Evolutionary conservation across 768 basidiomycete genomes (phyloP).

Genomic region (Pleurotus citrinopileatus): DNA sequence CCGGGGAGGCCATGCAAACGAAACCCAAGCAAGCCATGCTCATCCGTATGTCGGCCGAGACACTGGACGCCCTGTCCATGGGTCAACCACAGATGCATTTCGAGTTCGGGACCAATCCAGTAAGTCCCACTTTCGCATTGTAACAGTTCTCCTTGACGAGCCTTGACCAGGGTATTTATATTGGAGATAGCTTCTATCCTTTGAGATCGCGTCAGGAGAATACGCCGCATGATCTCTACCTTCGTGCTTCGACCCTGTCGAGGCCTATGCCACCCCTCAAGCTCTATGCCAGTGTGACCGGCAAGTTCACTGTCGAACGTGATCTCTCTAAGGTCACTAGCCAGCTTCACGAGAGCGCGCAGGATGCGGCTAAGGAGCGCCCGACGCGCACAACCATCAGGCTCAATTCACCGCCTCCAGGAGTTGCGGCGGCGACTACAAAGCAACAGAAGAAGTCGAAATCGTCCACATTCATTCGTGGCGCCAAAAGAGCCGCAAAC

Average conservation of each 20-base stretch:
- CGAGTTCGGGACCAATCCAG: slow-evolving; percentile 60
- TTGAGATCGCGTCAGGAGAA: slow-evolving; percentile 54
- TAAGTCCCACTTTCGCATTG: slow-evolving; percentile 28
- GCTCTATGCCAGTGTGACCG: slow-evolving; percentile 70
- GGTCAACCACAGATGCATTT: slow-evolving; percentile 49
- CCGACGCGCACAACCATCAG: slow-evolving; percentile 44
- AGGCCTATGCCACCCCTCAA: slow-evolving; percentile 67
- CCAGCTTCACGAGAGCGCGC: slow-evolving; percentile 43
- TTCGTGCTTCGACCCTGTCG: slow-evolving; percentile 54
- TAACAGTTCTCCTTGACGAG: background rate
- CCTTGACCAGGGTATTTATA: slow-evolving; percentile 55
- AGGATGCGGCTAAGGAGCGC: slow-evolving; percentile 40
- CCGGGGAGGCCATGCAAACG: slow-evolving; percentile 53
- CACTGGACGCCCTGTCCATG: slow-evolving; percentile 63
- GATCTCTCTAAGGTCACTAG: slow-evolving; percentile 48
- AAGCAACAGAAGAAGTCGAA: slow-evolving; percentile 32
- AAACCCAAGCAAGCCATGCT: slow-evolving; percentile 74
- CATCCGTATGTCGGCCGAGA: slow-evolving; percentile 70
- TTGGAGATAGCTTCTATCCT: slow-evolving; percentile 63
- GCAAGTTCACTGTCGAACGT: slow-evolving; percentile 66
- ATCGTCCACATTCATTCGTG: slow-evolving; percentile 35
- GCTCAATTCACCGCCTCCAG: slow-evolving; percentile 41
- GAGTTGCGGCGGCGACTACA: slow-evolving; percentile 26
- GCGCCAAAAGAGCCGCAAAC: slow-evolving; percentile 26
- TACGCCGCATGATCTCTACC: slow-evolving; percentile 67